These are phyloP conservation scores for Globisporangium viniferum DNA, from an alignment of 352 stramenopile genomes.

Conservation along the genomic window DNA sequence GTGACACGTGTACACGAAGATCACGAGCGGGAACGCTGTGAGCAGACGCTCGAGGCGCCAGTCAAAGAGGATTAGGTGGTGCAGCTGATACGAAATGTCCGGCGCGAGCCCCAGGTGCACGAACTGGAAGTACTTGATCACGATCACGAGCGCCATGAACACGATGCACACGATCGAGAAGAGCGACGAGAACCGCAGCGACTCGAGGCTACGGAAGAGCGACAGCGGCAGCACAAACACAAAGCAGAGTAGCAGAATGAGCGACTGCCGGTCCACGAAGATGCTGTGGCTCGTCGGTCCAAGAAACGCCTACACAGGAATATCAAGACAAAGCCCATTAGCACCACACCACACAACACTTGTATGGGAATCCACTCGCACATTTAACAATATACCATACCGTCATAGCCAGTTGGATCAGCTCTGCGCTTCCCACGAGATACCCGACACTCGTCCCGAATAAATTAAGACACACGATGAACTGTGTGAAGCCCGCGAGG, in stretches of 20 bases:
- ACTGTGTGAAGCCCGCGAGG: slow-evolving; percentile 70
- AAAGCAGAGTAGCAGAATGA: slow-evolving; percentile 59
- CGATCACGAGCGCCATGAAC: slow-evolving; percentile 87
- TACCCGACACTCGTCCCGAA: slow-evolving; percentile 86
- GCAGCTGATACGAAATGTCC: slow-evolving; percentile 67
- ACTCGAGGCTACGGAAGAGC: slow-evolving; percentile 77
- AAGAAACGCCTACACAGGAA: slow-evolving; percentile 33
- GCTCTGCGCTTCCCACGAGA: slow-evolving; percentile 74
- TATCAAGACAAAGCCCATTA: neutral
- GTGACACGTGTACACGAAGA: slow-evolving; percentile 88
- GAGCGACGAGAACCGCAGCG: slow-evolving; percentile 82
- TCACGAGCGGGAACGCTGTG: slow-evolving; percentile 73
- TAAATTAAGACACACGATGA: slow-evolving; percentile 83
- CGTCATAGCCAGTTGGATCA: slow-evolving; percentile 67
- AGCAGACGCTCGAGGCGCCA: slow-evolving; percentile 61
- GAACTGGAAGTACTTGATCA: slow-evolving; percentile 90
- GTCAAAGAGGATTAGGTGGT: slow-evolving; percentile 74
- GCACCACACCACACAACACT: neutral
- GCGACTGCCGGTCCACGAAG: slow-evolving; percentile 56
- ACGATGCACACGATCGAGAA: slow-evolving; percentile 86
- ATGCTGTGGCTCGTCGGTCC: slow-evolving; percentile 41
- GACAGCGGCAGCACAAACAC: slow-evolving; percentile 80
- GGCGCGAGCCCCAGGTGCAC: slow-evolving; percentile 60
- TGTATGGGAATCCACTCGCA: neutral
- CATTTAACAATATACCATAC: slow-evolving; percentile 15